phyloP scores from a whole-genome alignment of 2,329 filamentous ascomycete species.

The Claviceps pazoutovae region DNA sequence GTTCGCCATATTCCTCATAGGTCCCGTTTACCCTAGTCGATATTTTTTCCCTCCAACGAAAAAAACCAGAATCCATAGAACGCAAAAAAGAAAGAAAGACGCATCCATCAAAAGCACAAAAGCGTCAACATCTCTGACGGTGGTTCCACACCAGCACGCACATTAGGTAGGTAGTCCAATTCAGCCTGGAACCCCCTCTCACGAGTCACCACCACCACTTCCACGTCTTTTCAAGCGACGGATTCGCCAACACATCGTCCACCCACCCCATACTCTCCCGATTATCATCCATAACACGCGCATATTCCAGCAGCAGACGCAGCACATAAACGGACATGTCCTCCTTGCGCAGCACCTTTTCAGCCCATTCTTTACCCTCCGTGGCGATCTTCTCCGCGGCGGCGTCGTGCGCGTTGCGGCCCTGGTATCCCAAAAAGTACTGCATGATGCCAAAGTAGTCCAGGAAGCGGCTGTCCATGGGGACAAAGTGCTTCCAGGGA shows the following conservation, averaged over 20 bases:
- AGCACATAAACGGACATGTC: constrained; percentile 63
- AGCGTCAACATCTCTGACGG: too few relatives aligned
- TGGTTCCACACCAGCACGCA: too few relatives aligned
- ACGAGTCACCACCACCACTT: constrained; percentile 11
- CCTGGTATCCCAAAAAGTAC: constrained; percentile 53
- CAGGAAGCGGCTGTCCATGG: constrained; percentile 59
- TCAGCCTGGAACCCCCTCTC: neutral
- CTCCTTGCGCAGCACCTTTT: constrained; percentile 51
- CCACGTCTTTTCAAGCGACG: constrained; percentile 19
- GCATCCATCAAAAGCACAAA: too few relatives aligned
- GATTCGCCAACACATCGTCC: constrained; percentile 29
- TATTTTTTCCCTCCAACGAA: too few relatives aligned
- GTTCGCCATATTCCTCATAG: too few relatives aligned
- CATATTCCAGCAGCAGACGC: constrained; percentile 51
- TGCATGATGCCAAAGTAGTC: constrained; percentile 62
- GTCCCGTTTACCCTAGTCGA: too few relatives aligned
- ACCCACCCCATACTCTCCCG: constrained; percentile 42
- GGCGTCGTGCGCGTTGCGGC: constrained; percentile 34
- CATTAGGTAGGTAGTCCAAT: too few relatives aligned
- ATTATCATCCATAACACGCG: constrained; percentile 36
- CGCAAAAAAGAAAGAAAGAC: too few relatives aligned
- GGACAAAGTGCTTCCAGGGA: constrained; percentile 70
- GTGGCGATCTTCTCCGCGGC: constrained; percentile 50
- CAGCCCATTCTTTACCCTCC: constrained; percentile 54
- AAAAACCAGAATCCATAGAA: too few relatives aligned